Base-by-base conservation (phyloP, 345 rosid genomes). In the Linum trigynum region DNA sequence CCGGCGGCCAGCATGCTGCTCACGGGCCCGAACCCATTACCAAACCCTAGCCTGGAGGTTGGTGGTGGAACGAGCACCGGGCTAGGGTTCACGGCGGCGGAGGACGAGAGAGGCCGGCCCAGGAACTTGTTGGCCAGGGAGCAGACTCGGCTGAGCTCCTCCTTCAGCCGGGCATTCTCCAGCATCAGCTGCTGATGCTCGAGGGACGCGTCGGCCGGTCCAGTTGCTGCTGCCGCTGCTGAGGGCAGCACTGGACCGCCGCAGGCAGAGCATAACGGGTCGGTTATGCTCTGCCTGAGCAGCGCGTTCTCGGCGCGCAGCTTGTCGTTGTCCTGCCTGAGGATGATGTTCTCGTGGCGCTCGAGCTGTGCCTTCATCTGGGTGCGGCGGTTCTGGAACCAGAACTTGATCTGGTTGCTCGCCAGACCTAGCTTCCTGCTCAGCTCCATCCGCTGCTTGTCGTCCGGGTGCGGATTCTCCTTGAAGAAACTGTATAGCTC, bases 311-410 rank as follows among this genome's bases (percentile, higher is more conserved):
- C 98, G 1, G 78, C 83, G n/a, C 81, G 71, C 37, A 91, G 87
- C 50, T 80, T 84, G 11, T 80, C 85, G 61, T 86, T 86, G 16
- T 85, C 95, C 80, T 86, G 83, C 39, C 76, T 78, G 2, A 91
- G 87, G 39, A 83, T 66, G 15, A 65, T 56, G 64, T 85, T 86
- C 79, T 84, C 91, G 59, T 86, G 87, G 2, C 96, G 75, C 74
- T 86, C 98, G 77, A 80, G 41, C 72, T 86, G 94, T 4, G 90
- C 92, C 90, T 89, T 86, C 82, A 84, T 76, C 59, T 89, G 96
- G n/a, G 92, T 86, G 70, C 96, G 75, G 63, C 84, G 69, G 69
- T 89, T 89, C 63, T 88, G 96, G 72, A 88, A 88, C 96, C 96
- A 88, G 60, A 86, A 86, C 76, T 88, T 88, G 74, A 86, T 81